phyloP scores from a whole-genome alignment of 768 basidiomycete genomes.

The Amyloporia xantha region DNA sequence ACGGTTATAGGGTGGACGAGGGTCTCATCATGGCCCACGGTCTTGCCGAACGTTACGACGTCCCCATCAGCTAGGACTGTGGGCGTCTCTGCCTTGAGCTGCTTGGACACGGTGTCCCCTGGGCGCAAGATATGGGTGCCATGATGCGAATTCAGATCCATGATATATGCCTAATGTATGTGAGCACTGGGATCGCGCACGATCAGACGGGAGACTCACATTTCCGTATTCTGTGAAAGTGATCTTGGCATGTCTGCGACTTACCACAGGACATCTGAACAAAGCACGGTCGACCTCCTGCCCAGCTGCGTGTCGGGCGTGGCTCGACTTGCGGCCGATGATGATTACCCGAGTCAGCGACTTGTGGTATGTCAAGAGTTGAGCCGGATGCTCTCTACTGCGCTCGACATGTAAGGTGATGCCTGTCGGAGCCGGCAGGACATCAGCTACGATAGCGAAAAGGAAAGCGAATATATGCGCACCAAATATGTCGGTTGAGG shows the following conservation, averaged over 20 bases:
- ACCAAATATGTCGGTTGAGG: too few relatives aligned
- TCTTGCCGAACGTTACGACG: conserved; percentile 70
- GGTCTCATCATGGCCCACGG: conserved; percentile 56
- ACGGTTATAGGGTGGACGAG: conserved; percentile 58
- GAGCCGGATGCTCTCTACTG: conserved; percentile 37
- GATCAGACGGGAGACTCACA: too few relatives aligned
- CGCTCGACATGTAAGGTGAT: conserved; percentile 54
- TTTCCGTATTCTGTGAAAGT: conserved; percentile 63
- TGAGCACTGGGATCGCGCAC: conserved; percentile 16
- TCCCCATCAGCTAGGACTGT: conserved; percentile 60
- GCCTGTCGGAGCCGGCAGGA: conserved; percentile 39
- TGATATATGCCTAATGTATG: conserved; percentile 53
- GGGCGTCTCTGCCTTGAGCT: conserved; percentile 48
- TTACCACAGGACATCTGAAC: conserved; percentile 75
- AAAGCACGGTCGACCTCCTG: conserved; percentile 36
- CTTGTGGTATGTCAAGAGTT: conserved; percentile 47
- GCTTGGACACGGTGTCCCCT: conserved; percentile 41
- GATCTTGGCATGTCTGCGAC: conserved; percentile 73
- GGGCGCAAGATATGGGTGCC: conserved; percentile 61
- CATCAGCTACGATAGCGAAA: too few relatives aligned
- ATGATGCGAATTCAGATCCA: conserved; percentile 70
- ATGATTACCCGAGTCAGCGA: conserved; percentile 43
- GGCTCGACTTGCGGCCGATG: conserved; percentile 62
- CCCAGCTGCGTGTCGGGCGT: conserved; percentile 34
- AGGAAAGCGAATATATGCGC: too few relatives aligned